These are phyloP conservation scores for Mortierella sp. DNA, from an alignment of 371 early-diverging fungal species.

Conservation along the genomic window DNA sequence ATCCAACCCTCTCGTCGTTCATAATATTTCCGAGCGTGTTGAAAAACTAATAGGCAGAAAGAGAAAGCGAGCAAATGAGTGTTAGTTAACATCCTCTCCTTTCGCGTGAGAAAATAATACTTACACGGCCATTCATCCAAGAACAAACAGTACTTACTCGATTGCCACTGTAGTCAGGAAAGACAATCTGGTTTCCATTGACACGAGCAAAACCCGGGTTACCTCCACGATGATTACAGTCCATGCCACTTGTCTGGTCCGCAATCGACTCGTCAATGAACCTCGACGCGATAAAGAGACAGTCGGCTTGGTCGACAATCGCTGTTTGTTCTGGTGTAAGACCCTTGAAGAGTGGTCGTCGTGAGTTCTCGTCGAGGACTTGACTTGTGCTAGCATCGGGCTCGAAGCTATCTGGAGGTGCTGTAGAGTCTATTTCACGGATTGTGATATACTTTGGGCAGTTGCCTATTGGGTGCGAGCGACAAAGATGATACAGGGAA, in stretches of 20 bases:
- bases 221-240: constrained; percentile 54
- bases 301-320: constrained; percentile 39
- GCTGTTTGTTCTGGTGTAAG: constrained; percentile 24
- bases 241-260: constrained; percentile 55
- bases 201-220: constrained; percentile 46
- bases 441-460: constrained; percentile 54
- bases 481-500: neutral
- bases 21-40: constrained; percentile 46
- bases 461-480: constrained; percentile 21
- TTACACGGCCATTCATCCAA: neutral
- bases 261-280: constrained; percentile 45
- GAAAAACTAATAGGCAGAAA: constrained; percentile 30
- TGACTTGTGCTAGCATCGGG: neutral
- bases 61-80: neutral
- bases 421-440: constrained; percentile 26
- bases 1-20: constrained; percentile 34
- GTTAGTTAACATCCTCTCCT: neutral
- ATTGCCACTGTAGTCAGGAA: constrained; percentile 55
- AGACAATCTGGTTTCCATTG: constrained; percentile 24
- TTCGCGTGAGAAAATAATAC: neutral
- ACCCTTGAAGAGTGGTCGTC: neutral
- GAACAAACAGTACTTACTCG: constrained; percentile 26
- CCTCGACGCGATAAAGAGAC: constrained; percentile 40
- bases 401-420: neutral
- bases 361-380: neutral